Evolutionary conservation across 345 rosid species (phyloP).

Genomic region (Mangifera indica): DNA sequence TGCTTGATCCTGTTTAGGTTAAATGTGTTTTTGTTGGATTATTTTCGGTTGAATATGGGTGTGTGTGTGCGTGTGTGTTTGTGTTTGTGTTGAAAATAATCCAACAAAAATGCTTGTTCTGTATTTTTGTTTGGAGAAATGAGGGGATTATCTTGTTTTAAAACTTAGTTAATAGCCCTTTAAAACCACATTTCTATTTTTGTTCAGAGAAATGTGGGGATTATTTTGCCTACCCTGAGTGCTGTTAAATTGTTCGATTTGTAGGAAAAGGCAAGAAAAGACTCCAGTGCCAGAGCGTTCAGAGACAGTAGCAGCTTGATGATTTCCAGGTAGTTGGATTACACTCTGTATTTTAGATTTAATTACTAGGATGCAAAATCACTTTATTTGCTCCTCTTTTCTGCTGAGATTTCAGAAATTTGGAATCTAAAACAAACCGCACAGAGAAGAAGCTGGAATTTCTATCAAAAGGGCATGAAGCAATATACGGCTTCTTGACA

Average conservation of each 20-base stretch:
- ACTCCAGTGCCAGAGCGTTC: background rate
- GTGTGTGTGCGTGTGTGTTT: too few relatives aligned
- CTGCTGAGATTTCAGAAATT: background rate
- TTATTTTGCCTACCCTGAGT: background rate
- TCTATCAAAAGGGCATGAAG: background rate
- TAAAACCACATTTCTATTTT: background rate
- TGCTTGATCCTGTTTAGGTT: too few relatives aligned
- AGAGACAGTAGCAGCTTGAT: conserved; percentile 14
- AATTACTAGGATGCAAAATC: background rate
- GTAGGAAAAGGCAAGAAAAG: conserved; percentile 31
- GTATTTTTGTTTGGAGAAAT: background rate
- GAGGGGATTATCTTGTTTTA: too few relatives aligned
- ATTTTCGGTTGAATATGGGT: too few relatives aligned
- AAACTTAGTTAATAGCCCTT: background rate
- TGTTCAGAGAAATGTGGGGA: too few relatives aligned
- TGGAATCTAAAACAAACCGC: background rate
- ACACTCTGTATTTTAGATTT: background rate
- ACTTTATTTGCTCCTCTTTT: background rate
- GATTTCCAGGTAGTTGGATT: background rate
- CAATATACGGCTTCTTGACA: background rate
- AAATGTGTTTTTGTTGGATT: too few relatives aligned
- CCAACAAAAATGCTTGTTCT: background rate
- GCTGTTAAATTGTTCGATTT: background rate
- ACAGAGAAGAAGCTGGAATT: background rate
- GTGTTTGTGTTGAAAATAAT: too few relatives aligned